Evolutionary conservation across 805 yeast genomes (phyloP).

Genomic region (Starmerella ratchasimensis): DNA sequence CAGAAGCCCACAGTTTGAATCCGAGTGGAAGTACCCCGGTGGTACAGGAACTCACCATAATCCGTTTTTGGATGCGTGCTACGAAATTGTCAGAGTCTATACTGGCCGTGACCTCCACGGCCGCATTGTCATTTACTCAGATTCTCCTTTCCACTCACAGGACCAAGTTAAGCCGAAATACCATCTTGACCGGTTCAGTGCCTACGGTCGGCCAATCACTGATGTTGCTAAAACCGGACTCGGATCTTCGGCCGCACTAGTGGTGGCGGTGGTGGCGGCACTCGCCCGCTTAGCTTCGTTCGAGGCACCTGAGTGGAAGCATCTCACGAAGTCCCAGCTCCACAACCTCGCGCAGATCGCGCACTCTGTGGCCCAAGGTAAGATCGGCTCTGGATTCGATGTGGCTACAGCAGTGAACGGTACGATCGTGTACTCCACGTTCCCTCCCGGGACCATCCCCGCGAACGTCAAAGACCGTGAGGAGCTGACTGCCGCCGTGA

Average conservation of each 20-base stretch:
- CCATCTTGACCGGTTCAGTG: constrained; percentile 34
- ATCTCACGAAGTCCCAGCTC: constrained; percentile 27
- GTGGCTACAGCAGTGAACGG: constrained; percentile 94
- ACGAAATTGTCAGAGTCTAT: constrained; percentile 44
- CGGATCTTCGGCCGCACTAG: constrained; percentile 92
- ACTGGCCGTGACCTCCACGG: constrained; percentile 27
- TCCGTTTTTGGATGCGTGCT: constrained; percentile 61
- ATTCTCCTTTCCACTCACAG: constrained; percentile 80
- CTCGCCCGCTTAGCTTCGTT: constrained; percentile 34
- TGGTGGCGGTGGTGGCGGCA: constrained; percentile 63
- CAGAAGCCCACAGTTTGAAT: constrained; percentile 20
- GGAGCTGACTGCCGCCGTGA: constrained; percentile 21
- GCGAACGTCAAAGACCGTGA: constrained; percentile 20
- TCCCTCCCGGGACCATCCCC: constrained; percentile 38
- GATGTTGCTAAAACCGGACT: constrained; percentile 86
- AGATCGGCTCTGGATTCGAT: constrained; percentile 94
- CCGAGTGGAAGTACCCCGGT: constrained; percentile 18
- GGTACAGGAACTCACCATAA: constrained; percentile 29
- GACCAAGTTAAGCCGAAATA: constrained; percentile 29
- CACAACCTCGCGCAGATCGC: constrained; percentile 82
- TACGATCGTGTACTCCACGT: constrained; percentile 67
- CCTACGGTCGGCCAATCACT: constrained; percentile 45
- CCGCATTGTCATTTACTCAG: constrained; percentile 58
- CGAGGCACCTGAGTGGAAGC: not conserved
- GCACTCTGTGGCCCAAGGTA: constrained; percentile 88